Percentiles rank a stretch among this genome's conserved stretches.
These are phyloP conservation scores for Scytalidium sp. DNA, from an alignment of 2,329 filamentous ascomycete genomes.

Conservation along the genomic window DNA sequence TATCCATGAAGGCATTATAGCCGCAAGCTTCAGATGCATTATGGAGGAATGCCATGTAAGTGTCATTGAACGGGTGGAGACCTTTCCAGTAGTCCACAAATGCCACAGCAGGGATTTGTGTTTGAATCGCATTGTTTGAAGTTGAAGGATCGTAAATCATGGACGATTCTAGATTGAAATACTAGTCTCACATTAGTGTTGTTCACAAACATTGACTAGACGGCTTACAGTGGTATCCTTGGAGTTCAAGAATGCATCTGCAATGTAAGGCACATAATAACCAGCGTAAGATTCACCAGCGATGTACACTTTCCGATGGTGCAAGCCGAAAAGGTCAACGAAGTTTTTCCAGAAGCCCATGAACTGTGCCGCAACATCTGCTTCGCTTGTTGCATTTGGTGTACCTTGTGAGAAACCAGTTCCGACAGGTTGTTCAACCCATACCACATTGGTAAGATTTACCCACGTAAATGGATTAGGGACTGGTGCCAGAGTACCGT, in stretches of 20 bases:
- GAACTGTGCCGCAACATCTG: constrained; percentile 69
- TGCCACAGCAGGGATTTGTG: constrained; percentile 47
- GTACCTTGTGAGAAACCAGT: constrained; percentile 31
- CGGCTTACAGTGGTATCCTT: constrained; percentile 34
- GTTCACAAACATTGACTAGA: constrained; percentile 33
- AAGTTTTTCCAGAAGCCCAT: constrained; percentile 79
- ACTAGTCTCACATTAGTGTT: too few species aligned
- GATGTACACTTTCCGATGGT: constrained; percentile 68
- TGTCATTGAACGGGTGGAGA: constrained; percentile 63
- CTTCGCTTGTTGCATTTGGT: constrained; percentile 61
- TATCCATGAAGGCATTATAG: constrained; percentile 56
- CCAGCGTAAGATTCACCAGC: constrained; percentile 67
- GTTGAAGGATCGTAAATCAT: constrained; percentile 72
- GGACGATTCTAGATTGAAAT: constrained; percentile 67
- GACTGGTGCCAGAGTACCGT: constrained; percentile 56
- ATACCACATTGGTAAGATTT: constrained; percentile 27
- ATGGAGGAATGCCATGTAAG: constrained; percentile 50
- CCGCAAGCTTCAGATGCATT: constrained; percentile 55
- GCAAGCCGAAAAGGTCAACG: constrained; percentile 64
- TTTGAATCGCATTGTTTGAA: constrained; percentile 44
- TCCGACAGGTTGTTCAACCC: constrained; percentile 27
- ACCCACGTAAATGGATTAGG: constrained; percentile 25
- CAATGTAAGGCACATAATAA: constrained; percentile 67
- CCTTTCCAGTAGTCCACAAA: constrained; percentile 60
- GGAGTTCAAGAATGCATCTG: constrained; percentile 67